These are phyloP conservation scores for Sergeia podlipaevii DNA, from an alignment of 208 protist genomes.

Conservation along the genomic window DNA sequence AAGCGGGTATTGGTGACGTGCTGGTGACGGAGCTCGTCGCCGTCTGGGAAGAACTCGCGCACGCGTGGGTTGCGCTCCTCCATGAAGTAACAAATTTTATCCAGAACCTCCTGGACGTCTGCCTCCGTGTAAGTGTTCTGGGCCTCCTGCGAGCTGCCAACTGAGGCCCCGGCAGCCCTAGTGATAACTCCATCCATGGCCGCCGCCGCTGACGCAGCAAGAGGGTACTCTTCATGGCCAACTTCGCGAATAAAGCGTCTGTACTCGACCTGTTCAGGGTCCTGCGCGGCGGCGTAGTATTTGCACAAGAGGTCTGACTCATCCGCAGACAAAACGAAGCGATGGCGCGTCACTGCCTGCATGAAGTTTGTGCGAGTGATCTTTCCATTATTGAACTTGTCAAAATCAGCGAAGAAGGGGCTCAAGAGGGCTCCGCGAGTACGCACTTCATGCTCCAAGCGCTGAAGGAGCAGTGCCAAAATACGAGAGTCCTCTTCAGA, in stretches of 20 bases:
- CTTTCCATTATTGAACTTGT: slow-evolving; percentile 61
- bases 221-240: slow-evolving; percentile 22
- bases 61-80: slow-evolving; percentile 66
- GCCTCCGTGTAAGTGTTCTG: slow-evolving; percentile 8
- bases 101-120: slow-evolving; percentile 45
- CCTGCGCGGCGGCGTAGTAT: slow-evolving; percentile 44
- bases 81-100: slow-evolving; percentile 54
- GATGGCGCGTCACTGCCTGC: slow-evolving; percentile 66
- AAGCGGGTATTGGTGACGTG: slow-evolving; percentile 76
- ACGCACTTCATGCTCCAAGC: slow-evolving; percentile 53
- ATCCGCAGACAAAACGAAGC: slow-evolving; percentile 35
- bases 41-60: slow-evolving; percentile 80
- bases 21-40: slow-evolving; percentile 80
- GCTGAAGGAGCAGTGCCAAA: slow-evolving; percentile 25
- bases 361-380: slow-evolving; percentile 58
- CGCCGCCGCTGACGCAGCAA: slow-evolving; percentile 1
- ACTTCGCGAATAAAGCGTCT: slow-evolving; percentile 69
- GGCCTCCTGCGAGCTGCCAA: background rate
- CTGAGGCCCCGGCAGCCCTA: background rate
- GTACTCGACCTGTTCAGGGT: slow-evolving; percentile 49
- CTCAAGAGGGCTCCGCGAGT: slow-evolving; percentile 66
- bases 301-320: slow-evolving; percentile 34
- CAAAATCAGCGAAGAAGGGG: slow-evolving; percentile 88
- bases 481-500: slow-evolving; percentile 16
- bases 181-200: background rate